Conservation (phyloP, 2,329 filamentous ascomycete genomes). For the Venturia nashicola region DNA sequence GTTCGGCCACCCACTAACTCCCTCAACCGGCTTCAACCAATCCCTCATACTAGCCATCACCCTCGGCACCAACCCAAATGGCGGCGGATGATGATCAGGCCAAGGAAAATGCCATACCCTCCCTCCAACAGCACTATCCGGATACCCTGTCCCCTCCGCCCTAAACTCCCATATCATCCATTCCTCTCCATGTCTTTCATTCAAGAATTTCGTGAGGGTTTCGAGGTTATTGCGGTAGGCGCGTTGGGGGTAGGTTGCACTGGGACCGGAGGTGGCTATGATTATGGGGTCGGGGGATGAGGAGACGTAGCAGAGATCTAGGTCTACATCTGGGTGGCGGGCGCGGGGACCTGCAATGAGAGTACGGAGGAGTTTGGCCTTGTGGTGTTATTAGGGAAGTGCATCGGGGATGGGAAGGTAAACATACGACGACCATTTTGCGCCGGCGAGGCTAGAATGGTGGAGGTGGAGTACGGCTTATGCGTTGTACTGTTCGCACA, state of each 20-base stretch:
- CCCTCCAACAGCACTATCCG: conserved; percentile 75
- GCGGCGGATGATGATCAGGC: conserved; percentile 94
- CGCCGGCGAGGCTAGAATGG: background rate
- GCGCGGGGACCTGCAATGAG: conserved; percentile 81
- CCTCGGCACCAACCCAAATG: conserved; percentile 75
- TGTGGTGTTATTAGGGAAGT: background rate
- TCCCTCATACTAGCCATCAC: conserved; percentile 89
- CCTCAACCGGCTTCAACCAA: conserved; percentile 44
- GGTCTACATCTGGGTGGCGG: conserved; percentile 71
- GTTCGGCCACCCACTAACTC: background rate
- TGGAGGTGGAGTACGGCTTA: background rate
- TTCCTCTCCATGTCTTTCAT: conserved; percentile 65
- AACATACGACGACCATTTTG: background rate
- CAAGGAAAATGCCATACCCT: conserved; percentile 87
- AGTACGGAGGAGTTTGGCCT: conserved; percentile 72
- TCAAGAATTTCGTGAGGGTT: conserved; percentile 75
- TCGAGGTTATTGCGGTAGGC: conserved; percentile 92
- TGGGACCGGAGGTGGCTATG: conserved; percentile 73
- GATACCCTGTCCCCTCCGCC: conserved; percentile 91
- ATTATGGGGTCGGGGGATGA: conserved; percentile 43
- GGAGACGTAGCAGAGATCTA: conserved; percentile 94
- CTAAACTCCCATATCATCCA: conserved; percentile 99
- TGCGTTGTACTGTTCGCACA: background rate
- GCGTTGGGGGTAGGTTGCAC: conserved; percentile 75
- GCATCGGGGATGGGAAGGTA: background rate